Evolutionary conservation across 176 grass and related monocot genomes (phyloP).

Genomic region (Microstegium vimineum): DNA sequence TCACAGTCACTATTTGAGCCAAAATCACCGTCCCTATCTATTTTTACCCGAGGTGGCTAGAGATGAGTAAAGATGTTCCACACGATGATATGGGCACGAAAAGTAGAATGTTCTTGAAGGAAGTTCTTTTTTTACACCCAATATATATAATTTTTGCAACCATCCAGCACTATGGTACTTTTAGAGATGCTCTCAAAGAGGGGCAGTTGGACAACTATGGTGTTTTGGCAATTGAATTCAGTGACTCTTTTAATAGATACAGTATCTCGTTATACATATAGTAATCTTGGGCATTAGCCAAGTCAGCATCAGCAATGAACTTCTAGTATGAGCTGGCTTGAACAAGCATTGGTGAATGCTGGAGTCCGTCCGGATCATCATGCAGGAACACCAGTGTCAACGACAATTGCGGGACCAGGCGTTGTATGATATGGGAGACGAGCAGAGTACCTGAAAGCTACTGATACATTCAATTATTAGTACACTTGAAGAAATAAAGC

Average conservation of each 20-base stretch:
- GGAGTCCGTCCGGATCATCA: neutral
- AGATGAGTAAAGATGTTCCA: too few relatives aligned
- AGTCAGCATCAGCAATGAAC: neutral
- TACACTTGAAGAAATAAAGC: neutral
- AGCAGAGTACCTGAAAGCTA: neutral
- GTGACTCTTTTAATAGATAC: neutral
- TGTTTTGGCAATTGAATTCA: neutral
- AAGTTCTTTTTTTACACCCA: too few relatives aligned
- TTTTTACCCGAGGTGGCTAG: too few relatives aligned
- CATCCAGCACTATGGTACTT: too few relatives aligned
- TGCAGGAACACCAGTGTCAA: neutral
- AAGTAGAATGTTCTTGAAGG: too few relatives aligned
- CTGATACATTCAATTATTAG: neutral
- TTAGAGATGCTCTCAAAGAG: too few relatives aligned
- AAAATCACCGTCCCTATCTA: too few relatives aligned
- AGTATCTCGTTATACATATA: too few relatives aligned
- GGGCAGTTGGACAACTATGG: too few relatives aligned
- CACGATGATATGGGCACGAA: too few relatives aligned
- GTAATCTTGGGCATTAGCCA: neutral
- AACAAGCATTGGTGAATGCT: slow-evolving; percentile 1
- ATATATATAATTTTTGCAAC: too few relatives aligned
- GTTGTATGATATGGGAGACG: neutral
- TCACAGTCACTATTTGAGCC: too few relatives aligned
- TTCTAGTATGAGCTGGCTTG: slow-evolving; percentile 4
- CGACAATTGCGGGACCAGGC: neutral